phyloP scores from a whole-genome alignment of 1,284 basidiomycete genomes.

The Trametes polyzona region DNA sequence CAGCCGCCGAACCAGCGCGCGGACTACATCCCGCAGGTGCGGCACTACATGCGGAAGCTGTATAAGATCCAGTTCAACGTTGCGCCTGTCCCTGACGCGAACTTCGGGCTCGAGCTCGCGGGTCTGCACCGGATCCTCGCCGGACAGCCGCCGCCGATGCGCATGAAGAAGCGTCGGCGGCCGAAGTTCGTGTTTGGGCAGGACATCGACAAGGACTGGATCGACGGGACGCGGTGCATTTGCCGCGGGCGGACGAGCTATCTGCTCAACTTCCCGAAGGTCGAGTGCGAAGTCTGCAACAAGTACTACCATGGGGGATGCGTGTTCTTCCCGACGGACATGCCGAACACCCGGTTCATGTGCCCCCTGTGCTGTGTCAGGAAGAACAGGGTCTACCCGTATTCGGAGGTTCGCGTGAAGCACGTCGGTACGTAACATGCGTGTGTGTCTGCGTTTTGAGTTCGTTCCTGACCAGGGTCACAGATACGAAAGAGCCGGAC shows the following conservation, averaged over 20 bases:
- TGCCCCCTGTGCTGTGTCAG: slow-evolving; percentile 78
- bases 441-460: neutral
- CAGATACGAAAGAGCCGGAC: slow-evolving; percentile 52
- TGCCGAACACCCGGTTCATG: slow-evolving; percentile 48
- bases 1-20: slow-evolving; percentile 67
- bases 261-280: slow-evolving; percentile 58
- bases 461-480: neutral
- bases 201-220: slow-evolving; percentile 73
- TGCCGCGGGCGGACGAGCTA: slow-evolving; percentile 71
- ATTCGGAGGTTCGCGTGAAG: slow-evolving; percentile 74
- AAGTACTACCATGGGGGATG: slow-evolving; percentile 75
- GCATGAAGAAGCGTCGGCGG: slow-evolving; percentile 63
- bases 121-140: slow-evolving; percentile 79
- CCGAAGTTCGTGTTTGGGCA: slow-evolving; percentile 78
- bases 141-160: slow-evolving; percentile 55
- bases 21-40: slow-evolving; percentile 76
- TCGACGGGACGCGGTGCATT: slow-evolving; percentile 77
- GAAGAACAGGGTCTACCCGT: slow-evolving; percentile 68
- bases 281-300: slow-evolving; percentile 69
- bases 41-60: slow-evolving; percentile 85
- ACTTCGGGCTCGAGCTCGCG: slow-evolving; percentile 78
- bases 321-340: slow-evolving; percentile 65
- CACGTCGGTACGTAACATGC: slow-evolving; percentile 54
- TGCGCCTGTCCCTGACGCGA: slow-evolving; percentile 74
- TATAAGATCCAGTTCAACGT: slow-evolving; percentile 84